phyloP scores from a whole-genome alignment of 805 yeast species.

The Zygoascus flipseniorum region DNA sequence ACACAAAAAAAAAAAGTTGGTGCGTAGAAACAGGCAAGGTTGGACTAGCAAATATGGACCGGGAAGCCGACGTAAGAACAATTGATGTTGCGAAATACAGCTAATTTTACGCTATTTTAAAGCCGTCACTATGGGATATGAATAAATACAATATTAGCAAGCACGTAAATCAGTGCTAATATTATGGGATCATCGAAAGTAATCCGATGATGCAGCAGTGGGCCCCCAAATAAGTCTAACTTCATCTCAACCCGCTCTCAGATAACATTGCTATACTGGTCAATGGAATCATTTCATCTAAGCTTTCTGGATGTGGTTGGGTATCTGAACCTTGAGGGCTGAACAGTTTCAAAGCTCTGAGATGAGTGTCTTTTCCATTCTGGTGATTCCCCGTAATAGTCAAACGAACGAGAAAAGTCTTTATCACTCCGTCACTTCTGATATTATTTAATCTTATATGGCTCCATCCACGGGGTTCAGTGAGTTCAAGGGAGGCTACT shows the following conservation, averaged over 20 bases:
- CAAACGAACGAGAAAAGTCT: slow-evolving; percentile 58
- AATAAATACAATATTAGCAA: no score
- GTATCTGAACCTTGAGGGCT: slow-evolving; percentile 18
- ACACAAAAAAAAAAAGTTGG: neutral
- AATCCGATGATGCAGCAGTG: no score
- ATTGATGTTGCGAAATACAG: no score
- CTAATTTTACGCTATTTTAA: no score
- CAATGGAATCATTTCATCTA: slow-evolving; percentile 21
- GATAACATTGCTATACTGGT: slow-evolving; percentile 23
- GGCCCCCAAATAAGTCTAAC: no score
- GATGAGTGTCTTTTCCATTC: slow-evolving; percentile 91
- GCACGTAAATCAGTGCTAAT: no score
- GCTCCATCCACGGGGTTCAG: slow-evolving; percentile 73
- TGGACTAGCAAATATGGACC: no score
- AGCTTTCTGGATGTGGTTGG: neutral
- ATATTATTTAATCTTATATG: slow-evolving; percentile 51
- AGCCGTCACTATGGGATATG: no score
- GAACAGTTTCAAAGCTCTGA: slow-evolving; percentile 63
- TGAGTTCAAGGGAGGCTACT: slow-evolving; percentile 50
- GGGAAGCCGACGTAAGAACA: no score
- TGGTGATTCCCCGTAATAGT: slow-evolving; percentile 74
- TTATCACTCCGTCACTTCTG: slow-evolving; percentile 42
- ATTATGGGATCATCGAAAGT: no score
- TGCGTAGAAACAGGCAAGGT: no score
- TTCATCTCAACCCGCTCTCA: slow-evolving; percentile 14